Evolutionary conservation across 768 basidiomycete genomes (phyloP), one percentile per base, ranked within the genome.

Genomic region (Podaxis carcinomalis): DNA sequence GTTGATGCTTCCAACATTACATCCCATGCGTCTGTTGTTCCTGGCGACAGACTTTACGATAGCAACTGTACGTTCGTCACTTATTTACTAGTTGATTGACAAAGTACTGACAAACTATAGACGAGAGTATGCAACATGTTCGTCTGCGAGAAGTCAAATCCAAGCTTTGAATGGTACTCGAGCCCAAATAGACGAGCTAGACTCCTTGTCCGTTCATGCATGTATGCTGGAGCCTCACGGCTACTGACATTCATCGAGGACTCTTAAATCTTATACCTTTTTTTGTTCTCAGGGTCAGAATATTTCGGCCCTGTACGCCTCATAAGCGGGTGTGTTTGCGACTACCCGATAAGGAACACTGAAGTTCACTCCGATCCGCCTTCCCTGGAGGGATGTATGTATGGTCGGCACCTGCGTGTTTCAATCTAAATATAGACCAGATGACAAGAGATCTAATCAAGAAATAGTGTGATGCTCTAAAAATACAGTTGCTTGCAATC

Each of bases 1-100:
- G 93, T 98, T 6, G 93, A 98, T 64, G 86, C 87, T 11, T 83
- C 84, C 1, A 88, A 85, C 55, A 74, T 96, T 32, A 77, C 78
- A 56, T 72, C 79, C 25, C 93, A 93, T 67, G 72, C 86, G 19
- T 87, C 84, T 1, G 67, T 83, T 2, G 87, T 89, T 2, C 92
- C 93, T 0, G 78, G 74, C 2, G 92, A 93, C 67, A 79, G 79
- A n/a, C 77, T 95, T 27, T 96, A 88, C 67, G 81, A 90, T 46
- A 74, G 72, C 49, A 97, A 93, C 65, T 97, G 95, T 96, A 70
- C 76, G 93, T 70, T 39, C 59, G 44, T 11, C 19, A 5, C 42
- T 7, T 16, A 44, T 7, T 6, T 44, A 44, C 1, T 19, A 16
- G 14, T 3, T 44, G 19, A 19, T 44, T 6, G 7, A 6, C 6